Evolutionary conservation across 176 grass and related monocot genomes (phyloP).

Genomic region (Phyllostachys edulis): DNA sequence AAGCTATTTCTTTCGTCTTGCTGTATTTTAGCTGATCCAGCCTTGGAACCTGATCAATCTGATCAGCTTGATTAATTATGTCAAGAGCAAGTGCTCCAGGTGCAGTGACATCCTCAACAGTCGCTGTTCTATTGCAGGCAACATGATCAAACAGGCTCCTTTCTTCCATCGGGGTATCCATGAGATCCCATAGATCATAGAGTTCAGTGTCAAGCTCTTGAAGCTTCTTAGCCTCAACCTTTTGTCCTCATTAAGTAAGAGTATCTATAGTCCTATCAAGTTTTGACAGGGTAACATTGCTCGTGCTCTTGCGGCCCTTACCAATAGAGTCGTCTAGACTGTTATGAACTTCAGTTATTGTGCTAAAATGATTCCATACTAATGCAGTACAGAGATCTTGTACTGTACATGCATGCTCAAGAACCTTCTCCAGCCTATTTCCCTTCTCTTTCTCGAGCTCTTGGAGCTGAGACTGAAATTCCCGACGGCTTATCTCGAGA

Average conservation of each 20-base stretch:
- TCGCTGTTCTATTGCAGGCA: slow-evolving; percentile 62
- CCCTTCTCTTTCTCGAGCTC: no score
- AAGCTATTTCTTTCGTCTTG: no score
- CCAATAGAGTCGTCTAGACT: slow-evolving; percentile 59
- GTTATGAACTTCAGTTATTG: slow-evolving; percentile 50
- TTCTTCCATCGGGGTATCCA: slow-evolving; percentile 81
- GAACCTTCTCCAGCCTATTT: slow-evolving; percentile 51
- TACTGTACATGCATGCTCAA: slow-evolving; percentile 45
- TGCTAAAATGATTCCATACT: slow-evolving; percentile 46
- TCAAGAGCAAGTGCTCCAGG: slow-evolving; percentile 86
- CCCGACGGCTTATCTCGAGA: no score
- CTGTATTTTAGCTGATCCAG: no score
- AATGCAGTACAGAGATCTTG: slow-evolving; percentile 54
- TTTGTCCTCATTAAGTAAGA: slow-evolving; percentile 79
- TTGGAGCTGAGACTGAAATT: no score
- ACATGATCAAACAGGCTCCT: slow-evolving; percentile 80
- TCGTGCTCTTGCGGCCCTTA: slow-evolving; percentile 61
- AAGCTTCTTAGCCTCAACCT: slow-evolving; percentile 64
- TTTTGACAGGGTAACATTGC: slow-evolving; percentile 56
- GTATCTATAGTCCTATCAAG: slow-evolving; percentile 18
- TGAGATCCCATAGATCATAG: slow-evolving; percentile 98
- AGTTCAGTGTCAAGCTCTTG: no score
- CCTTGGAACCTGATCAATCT: no score
- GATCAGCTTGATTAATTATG: slow-evolving; percentile 68
- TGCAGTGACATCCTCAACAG: slow-evolving; percentile 70